Conservation (phyloP, 257 asterid species). For the Cruciata laevipes region DNA sequence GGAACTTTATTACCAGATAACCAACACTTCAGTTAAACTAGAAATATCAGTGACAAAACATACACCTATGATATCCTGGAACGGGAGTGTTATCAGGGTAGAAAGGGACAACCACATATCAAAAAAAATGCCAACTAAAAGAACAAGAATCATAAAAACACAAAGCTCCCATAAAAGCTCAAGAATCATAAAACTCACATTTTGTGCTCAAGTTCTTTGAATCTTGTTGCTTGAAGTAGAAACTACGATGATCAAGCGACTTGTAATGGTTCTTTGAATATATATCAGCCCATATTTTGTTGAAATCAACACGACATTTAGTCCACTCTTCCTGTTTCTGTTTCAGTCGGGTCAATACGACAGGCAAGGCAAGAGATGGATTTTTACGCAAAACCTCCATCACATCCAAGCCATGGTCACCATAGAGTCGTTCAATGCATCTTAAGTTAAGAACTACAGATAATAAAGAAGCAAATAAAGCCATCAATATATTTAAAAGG, state of each 20-base stretch:
- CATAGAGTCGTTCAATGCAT: conserved; percentile 95
- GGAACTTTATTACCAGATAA: not conserved
- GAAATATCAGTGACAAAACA: not conserved
- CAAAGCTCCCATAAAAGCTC: not conserved
- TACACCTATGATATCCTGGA: not conserved
- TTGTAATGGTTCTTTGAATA: conserved; percentile 86
- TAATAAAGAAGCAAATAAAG: conserved; percentile 20
- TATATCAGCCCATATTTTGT: conserved; percentile 97
- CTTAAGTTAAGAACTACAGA: conserved; percentile 67
- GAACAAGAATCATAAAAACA: not conserved
- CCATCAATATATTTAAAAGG: not conserved
- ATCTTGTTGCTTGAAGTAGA: conserved; percentile 98
- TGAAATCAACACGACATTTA: conserved; percentile 77
- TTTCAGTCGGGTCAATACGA: conserved; percentile 76
- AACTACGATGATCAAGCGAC: conserved; percentile 98
- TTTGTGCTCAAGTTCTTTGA: conserved; percentile 89
- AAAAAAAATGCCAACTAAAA: not conserved
- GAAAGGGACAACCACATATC: not conserved
- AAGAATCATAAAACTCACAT: conserved; percentile 48
- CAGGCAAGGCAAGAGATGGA: conserved; percentile 71
- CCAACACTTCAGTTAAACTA: not conserved
- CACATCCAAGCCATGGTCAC: conserved; percentile 98
- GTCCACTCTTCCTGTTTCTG: conserved; percentile 99
- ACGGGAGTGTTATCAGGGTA: not conserved
- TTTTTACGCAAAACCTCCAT: conserved; percentile 85